Conservation (phyloP, 1,139 yeast species). For the Taiozyma sp. region DNA sequence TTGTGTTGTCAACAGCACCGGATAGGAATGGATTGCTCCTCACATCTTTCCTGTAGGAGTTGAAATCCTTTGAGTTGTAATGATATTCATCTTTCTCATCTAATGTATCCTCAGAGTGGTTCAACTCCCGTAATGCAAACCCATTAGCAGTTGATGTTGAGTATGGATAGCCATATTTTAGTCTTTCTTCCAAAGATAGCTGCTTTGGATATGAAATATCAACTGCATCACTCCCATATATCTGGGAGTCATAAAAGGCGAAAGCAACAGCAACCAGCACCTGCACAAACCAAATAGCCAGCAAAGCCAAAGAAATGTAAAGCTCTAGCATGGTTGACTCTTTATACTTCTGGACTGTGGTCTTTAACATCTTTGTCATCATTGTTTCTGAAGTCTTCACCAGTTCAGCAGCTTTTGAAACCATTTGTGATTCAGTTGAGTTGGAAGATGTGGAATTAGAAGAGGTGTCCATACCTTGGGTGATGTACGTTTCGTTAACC, state of each 20-base stretch:
- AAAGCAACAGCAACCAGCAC: slow-evolving; percentile 34
- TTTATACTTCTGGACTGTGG: slow-evolving; percentile 30
- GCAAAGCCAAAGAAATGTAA: slow-evolving; percentile 37
- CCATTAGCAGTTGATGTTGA: slow-evolving; percentile 1
- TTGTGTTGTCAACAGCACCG: background rate
- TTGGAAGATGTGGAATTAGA: background rate
- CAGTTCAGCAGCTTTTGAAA: slow-evolving; percentile 10
- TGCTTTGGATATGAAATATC: slow-evolving; percentile 10
- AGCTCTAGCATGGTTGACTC: slow-evolving; percentile 40
- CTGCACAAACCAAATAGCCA: slow-evolving; percentile 47
- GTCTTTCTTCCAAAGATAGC: slow-evolving; percentile 6
- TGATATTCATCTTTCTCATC: background rate
- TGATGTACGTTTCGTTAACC: slow-evolving; percentile 31
- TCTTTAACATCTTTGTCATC: slow-evolving; percentile 24
- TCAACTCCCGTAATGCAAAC: background rate
- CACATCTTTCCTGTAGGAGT: background rate
- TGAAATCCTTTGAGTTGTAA: background rate
- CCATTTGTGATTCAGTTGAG: slow-evolving; percentile 1
- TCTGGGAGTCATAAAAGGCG: slow-evolving; percentile 7
- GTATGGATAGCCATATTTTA: slow-evolving; percentile 10
- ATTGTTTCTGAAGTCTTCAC: slow-evolving; percentile 22
- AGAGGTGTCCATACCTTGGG: slow-evolving; percentile 13
- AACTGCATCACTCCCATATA: background rate
- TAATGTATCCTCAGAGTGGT: background rate
- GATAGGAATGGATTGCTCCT: background rate